Base-by-base conservation (phyloP, 176 grass and related monocot species). In the bread wheat (Triticum aestivum) region DNA sequence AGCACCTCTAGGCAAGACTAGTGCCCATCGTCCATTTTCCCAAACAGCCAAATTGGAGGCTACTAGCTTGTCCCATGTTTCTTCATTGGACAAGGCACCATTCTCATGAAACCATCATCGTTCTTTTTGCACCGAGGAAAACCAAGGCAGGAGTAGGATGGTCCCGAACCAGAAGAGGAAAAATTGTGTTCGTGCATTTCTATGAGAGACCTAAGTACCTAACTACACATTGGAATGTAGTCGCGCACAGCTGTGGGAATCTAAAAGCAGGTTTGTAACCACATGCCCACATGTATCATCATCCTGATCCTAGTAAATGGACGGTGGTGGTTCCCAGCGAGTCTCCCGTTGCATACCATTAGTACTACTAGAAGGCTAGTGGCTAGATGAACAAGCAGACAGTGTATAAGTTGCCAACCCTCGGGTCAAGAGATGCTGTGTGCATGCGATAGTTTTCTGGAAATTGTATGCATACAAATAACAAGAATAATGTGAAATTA, bases 31-130 rank as follows among this genome's bases (percentile, higher is more conserved):
- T 76, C 45, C 75, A 74, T 84, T 87, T 81, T 61, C 9, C 75
- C 49, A 61, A 76, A 80, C 66, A 68, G 68, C 56, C 61, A 80
- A 78, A 24, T 87, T 80, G 76, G 76, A 23, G 21, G 30, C 41
- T 66, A 67, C 61, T 85, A 34, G 61, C 27, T 68, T 66, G 47
- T 78, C 63, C 71, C 61, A 69, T 80, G 70, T 84, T 91, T 73
- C 75, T 84, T 68, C 81, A 87, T 87, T 69, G 32, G 21, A 84
- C 47, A 87, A 84, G 84, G 45, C 38, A 62, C 88, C 82, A 81
- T 56, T 76, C 69, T 27, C 49, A 26, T 80, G 45, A 84, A 80
- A 84, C 61, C 61, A 73, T 54, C 75, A 38, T 74, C 85, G 75
- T 84, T 80, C 80, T 79, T 83, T 83, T 29, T 75, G 75, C 33